Percentiles rank a stretch among this genome's conserved stretches.
Conservation (phyloP, 108 stramenopile genomes). For the Conticribra weissflogii region DNA sequence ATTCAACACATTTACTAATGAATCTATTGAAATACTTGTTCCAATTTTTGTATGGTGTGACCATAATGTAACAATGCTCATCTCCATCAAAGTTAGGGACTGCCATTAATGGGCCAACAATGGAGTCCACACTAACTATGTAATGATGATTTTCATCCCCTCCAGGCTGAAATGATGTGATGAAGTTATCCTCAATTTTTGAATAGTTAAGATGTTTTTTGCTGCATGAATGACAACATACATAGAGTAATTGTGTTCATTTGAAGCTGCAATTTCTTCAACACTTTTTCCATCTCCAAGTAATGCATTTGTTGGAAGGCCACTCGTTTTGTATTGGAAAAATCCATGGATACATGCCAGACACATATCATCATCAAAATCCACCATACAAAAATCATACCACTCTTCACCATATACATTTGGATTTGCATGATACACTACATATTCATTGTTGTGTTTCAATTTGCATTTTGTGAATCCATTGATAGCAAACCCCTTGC, state of each 20-base stretch:
- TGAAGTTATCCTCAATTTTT: not conserved
- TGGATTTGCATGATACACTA: not conserved
- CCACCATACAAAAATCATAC: not conserved
- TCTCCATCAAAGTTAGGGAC: not conserved
- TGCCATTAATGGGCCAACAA: not conserved
- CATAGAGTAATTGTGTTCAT: not conserved
- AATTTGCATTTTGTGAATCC: not conserved
- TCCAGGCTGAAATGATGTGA: not conserved
- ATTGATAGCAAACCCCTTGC: not conserved
- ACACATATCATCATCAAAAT: not conserved
- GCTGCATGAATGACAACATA: not conserved
- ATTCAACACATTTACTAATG: not conserved
- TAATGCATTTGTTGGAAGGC: not conserved
- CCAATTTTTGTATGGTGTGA: not conserved
- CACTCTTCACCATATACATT: not conserved
- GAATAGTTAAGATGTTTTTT: not conserved
- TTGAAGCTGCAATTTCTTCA: not conserved
- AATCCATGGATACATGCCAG: not conserved
- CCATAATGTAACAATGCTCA: not conserved
- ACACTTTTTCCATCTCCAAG: not conserved
- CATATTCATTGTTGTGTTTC: not conserved
- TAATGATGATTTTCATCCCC: not conserved
- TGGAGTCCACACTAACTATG: not conserved
- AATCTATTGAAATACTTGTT: not conserved
- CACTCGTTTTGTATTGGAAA: not conserved